Percentiles rank a stretch among this genome's conserved stretches.
Conservation (phyloP, 768 basidiomycete species). For the Hortiboletus flavorubellus region DNA sequence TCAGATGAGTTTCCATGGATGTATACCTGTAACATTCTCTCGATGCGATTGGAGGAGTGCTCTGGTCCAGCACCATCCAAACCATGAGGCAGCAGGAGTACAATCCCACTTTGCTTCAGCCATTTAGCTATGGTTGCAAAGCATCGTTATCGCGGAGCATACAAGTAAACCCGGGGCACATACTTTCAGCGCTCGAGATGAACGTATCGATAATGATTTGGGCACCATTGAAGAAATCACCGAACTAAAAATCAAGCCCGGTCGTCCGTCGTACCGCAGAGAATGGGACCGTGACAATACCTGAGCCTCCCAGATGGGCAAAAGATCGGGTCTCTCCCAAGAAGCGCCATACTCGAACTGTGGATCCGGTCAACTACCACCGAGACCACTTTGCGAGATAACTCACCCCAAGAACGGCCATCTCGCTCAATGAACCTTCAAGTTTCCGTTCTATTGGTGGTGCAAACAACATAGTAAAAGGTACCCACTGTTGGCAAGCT, state of each 20-base stretch:
- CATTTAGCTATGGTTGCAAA: conserved; percentile 68
- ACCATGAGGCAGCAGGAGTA: conserved; percentile 84
- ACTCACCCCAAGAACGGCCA: conserved; percentile 82
- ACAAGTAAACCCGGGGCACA: conserved; percentile 20
- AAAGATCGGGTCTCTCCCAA: conserved; percentile 78
- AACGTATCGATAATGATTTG: conserved; percentile 88
- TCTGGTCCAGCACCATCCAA: conserved; percentile 92
- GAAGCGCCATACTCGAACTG: conserved; percentile 90
- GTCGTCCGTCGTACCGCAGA: neutral
- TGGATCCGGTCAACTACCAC: neutral
- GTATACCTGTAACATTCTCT: conserved; percentile 83
- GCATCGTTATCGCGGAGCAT: neutral
- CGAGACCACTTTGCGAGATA: neutral
- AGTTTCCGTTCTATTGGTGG: neutral
- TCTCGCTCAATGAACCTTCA: conserved; percentile 81
- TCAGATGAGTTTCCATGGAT: neutral
- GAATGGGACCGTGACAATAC: conserved; percentile 30
- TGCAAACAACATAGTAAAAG: neutral
- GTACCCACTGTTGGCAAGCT: conserved; percentile 80
- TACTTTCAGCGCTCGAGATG: conserved; percentile 80
- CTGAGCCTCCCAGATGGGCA: conserved; percentile 94
- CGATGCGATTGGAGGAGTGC: conserved; percentile 85
- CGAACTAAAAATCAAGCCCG: conserved; percentile 51
- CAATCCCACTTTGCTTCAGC: conserved; percentile 87
- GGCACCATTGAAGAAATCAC: conserved; percentile 92